These are phyloP conservation scores for Gautieria morchelliformis DNA, from an alignment of 768 basidiomycete species.

Conservation along the genomic window DNA sequence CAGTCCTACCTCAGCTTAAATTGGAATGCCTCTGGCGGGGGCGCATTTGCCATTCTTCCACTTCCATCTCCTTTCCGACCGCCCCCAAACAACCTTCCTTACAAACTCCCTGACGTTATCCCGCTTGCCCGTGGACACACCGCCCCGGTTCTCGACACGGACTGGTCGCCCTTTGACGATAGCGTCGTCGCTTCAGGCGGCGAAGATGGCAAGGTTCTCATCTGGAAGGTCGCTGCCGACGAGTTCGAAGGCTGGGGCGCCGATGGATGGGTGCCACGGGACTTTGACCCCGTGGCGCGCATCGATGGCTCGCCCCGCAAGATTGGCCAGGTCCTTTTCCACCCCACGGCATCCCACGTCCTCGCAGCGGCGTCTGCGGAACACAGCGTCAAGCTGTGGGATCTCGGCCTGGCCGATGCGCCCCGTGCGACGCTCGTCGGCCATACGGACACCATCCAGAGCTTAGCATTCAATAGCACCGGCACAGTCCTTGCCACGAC, in stretches of 20 bases:
- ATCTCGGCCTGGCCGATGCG: slow-evolving; percentile 65
- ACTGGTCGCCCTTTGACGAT: slow-evolving; percentile 94
- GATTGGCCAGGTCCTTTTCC: slow-evolving; percentile 89
- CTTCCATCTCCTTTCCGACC: slow-evolving; percentile 62
- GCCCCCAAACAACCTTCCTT: slow-evolving; percentile 43
- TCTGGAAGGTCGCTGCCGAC: slow-evolving; percentile 72
- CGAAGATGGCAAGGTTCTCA: slow-evolving; percentile 88
- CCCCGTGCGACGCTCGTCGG: slow-evolving; percentile 54
- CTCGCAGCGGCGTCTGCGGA: slow-evolving; percentile 80
- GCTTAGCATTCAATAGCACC: slow-evolving; percentile 68
- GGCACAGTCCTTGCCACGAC: slow-evolving; percentile 84
- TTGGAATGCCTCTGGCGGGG: slow-evolving; percentile 89
- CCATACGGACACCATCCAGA: slow-evolving; percentile 84
- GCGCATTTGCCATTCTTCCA: slow-evolving; percentile 91
- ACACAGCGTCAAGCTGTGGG: slow-evolving; percentile 85
- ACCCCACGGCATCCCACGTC: slow-evolving; percentile 82
- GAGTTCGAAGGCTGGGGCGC: slow-evolving; percentile 78
- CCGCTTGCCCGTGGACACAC: slow-evolving; percentile 86
- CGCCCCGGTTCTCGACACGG: slow-evolving; percentile 84
- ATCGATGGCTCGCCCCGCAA: slow-evolving; percentile 78
- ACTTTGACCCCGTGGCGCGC: slow-evolving; percentile 78
- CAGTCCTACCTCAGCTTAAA: slow-evolving; percentile 85
- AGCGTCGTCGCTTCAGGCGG: slow-evolving; percentile 81
- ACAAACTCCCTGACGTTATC: slow-evolving; percentile 84
- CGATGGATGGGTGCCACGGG: slow-evolving; percentile 73